A percentile compares a stretch with the other conserved stretches of the same genome.
Conservation (phyloP, 495 filamentous ascomycete species). For the Niebla homalea region DNA sequence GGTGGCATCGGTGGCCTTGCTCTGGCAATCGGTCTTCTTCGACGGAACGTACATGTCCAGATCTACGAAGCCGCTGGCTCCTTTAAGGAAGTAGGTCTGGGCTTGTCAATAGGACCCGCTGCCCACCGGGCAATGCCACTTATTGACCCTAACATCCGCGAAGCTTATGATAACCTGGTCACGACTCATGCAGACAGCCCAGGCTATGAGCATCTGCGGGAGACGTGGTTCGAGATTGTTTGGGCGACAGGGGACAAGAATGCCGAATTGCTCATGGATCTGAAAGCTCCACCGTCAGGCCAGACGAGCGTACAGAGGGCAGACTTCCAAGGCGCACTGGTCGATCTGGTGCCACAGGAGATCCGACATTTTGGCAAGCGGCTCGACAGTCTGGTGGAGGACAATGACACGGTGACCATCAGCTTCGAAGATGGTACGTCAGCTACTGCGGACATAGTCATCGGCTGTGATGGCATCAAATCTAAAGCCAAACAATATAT, state of each 20-base stretch:
- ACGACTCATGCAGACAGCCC: background rate
- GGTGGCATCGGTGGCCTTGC: constrained; percentile 20
- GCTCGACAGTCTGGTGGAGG: constrained; percentile 21
- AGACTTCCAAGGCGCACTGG: constrained; percentile 35
- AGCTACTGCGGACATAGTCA: constrained; percentile 28
- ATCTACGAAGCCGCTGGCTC: constrained; percentile 36
- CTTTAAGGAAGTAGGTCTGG: constrained; percentile 31
- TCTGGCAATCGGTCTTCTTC: constrained; percentile 19
- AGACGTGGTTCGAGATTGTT: no score
- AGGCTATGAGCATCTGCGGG: background rate
- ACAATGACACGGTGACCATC: constrained; percentile 19
- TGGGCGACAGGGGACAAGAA: no score
- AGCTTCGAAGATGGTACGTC: constrained; percentile 14
- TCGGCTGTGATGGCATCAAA: constrained; percentile 49
- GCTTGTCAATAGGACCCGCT: constrained; percentile 17
- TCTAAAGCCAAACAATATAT: constrained; percentile 33
- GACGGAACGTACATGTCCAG: constrained; percentile 16
- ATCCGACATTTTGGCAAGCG: constrained; percentile 35
- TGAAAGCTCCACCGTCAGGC: background rate
- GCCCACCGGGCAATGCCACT: constrained; percentile 14
- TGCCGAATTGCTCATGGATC: no score
- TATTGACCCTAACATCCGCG: constrained; percentile 14
- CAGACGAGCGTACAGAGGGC: constrained; percentile 30
- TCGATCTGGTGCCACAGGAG: constrained; percentile 30
- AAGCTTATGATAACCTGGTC: constrained; percentile 13